Evolutionary conservation across 805 yeast species (phyloP).

Genomic region (Metschnikowia borealis): DNA sequence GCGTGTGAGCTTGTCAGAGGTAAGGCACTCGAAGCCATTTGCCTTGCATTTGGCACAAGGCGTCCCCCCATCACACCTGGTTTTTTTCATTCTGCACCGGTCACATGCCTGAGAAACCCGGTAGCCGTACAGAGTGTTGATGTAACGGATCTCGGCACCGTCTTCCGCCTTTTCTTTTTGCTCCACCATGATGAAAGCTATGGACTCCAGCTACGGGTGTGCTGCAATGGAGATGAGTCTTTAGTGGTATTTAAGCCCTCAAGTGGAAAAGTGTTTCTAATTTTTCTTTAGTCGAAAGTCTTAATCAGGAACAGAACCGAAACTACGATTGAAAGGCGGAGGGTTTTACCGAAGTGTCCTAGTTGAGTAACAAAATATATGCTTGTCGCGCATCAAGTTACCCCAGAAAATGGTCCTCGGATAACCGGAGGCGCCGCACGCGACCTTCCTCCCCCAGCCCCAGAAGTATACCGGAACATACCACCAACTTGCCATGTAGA

Average conservation of each 20-base stretch:
- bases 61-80: conserved; percentile 67
- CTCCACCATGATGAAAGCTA: not conserved
- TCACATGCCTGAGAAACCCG: conserved; percentile 80
- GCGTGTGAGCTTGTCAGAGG: conserved; percentile 69
- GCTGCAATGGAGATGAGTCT: not conserved
- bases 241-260: not conserved
- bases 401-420: conserved; percentile 5
- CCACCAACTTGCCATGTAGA: too few species aligned
- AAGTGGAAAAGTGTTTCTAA: too few species aligned
- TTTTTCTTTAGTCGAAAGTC: too few species aligned
- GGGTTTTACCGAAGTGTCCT: not conserved
- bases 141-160: conserved; percentile 19
- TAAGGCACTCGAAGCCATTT: conserved; percentile 64
- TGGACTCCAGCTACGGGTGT: not conserved
- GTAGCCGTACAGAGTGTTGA: conserved; percentile 36
- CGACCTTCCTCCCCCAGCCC: not conserved
- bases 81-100: conserved; percentile 71
- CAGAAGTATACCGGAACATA: not conserved
- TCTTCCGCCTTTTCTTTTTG: not conserved
- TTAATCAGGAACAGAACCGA: not conserved
- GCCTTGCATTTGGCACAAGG: conserved; percentile 69
- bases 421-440: conserved; percentile 1
- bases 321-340: not conserved
- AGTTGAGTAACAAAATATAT: not conserved
- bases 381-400: not conserved